A percentile compares a stretch with the other conserved stretches of the same genome.
phyloP scores from a whole-genome alignment of 179 eudicot genomes.

The Kewa caespitosa region DNA sequence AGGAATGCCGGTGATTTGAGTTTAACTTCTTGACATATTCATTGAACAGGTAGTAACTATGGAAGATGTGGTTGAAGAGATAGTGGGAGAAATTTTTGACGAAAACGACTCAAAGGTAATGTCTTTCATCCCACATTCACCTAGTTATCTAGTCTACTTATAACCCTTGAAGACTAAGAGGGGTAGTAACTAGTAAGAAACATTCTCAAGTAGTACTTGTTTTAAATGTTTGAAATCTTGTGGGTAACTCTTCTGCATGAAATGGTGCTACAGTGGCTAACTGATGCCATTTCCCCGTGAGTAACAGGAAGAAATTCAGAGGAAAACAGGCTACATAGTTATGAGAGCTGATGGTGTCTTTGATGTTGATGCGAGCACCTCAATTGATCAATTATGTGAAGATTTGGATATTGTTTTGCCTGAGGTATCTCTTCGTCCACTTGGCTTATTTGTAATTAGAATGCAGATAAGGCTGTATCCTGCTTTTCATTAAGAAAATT shows the following conservation, averaged over 20 bases:
- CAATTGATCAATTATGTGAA: constrained; percentile 74
- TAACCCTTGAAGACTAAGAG: neutral
- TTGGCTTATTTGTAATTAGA: too few relatives aligned
- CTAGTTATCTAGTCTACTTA: too few relatives aligned
- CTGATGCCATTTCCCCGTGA: neutral
- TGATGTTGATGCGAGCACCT: constrained; percentile 80
- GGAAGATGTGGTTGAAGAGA: constrained; percentile 83
- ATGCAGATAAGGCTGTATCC: too few relatives aligned
- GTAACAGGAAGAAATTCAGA: constrained; percentile 78
- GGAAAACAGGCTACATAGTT: constrained; percentile 67
- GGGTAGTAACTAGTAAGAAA: too few relatives aligned
- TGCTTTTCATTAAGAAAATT: too few relatives aligned
- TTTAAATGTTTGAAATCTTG: neutral
- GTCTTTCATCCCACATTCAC: neutral
- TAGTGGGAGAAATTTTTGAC: constrained; percentile 82
- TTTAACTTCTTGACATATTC: neutral
- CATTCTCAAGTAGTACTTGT: neutral
- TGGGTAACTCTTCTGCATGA: neutral
- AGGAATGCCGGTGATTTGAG: neutral
- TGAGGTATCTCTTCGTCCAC: constrained; percentile 42
- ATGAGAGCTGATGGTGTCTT: constrained; percentile 76
- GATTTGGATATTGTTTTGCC: constrained; percentile 65
- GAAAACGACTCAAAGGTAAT: constrained; percentile 80
- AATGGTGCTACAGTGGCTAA: neutral
- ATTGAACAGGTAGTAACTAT: constrained; percentile 59